These are phyloP conservation scores for Euphorbia celastroides DNA, from an alignment of 441 rosid genomes.

Conservation along the genomic window DNA sequence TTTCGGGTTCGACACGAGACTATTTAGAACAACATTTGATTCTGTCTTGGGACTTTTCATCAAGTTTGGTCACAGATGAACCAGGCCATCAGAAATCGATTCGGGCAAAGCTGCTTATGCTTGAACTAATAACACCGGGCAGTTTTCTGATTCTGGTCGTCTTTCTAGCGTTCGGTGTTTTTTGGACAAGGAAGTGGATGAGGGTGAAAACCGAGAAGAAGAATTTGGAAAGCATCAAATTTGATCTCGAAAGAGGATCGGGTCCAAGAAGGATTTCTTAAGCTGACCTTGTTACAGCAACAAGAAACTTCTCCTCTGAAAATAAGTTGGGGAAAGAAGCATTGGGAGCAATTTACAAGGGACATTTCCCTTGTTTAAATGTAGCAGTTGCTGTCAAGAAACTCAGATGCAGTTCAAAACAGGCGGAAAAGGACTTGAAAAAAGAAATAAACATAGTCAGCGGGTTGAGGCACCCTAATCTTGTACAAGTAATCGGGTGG, in stretches of 20 bases:
- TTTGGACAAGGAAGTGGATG: not conserved
- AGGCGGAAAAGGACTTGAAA: not conserved
- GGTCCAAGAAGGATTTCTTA: not conserved
- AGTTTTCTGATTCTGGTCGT: not conserved
- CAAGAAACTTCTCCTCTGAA: not conserved
- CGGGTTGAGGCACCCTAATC: conserved; percentile 19
- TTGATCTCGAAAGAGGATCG: conserved; percentile 12
- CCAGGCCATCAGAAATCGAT: not conserved
- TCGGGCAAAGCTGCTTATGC: not conserved
- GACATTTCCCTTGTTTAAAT: not conserved
- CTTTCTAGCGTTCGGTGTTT: not conserved
- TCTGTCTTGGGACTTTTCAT: conserved; percentile 33
- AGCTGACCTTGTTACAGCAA: not conserved
- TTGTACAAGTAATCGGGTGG: not conserved
- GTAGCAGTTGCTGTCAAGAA: conserved; percentile 1
- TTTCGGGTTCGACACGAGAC: conserved; percentile 29
- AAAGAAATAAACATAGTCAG: conserved; percentile 34
- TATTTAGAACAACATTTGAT: conserved; percentile 20
- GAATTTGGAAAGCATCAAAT: conserved; percentile 15
- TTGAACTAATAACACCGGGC: not conserved
- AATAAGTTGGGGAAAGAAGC: conserved; percentile 4
- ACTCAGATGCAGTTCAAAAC: conserved; percentile 3
- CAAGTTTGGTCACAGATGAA: conserved; percentile 21
- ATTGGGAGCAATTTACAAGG: not conserved
- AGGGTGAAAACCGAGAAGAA: conserved; percentile 3